Evolutionary conservation across 1,284 basidiomycete genomes (phyloP), one percentile per base, ranked within the genome.

Genomic region (Marasmius oreades): DNA sequence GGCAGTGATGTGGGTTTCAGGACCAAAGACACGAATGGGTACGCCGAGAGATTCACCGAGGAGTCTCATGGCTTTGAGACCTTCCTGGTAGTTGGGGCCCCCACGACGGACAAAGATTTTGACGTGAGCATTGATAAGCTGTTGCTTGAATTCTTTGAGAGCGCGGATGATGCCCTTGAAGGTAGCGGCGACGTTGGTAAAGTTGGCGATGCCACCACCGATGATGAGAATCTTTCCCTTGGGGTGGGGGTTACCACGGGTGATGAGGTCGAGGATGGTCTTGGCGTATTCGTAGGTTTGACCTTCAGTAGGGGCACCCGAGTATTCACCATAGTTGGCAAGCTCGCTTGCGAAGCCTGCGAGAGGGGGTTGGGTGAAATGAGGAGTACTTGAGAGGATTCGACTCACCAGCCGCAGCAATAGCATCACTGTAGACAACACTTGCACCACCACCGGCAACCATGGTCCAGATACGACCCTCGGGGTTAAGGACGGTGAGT

Each of bases 111-210:
- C 94, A 71, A 93, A 99, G 74, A 97, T 96, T 74, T 85, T 88
- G 73, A 96, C 93, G 60, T 85, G 77, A 78, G 96, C 93, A 53
- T 80, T 78, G 69, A 92, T 89, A 62, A 97, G 84, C 54, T 86
- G 86, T 55, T 84, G 77, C 80, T 95, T 93, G 85, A 86, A 95
- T 76, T 95, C 91, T 81, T 97, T 92, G 66, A 99, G 82, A 20
- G 96, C 96, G 59, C 88, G 92, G 73, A 99, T 98, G 81, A 98
- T 99, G 58, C 96, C 96, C 84, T 98, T 98, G 90, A 99, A 99
- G 62, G 96, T 99, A 16, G 96, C 90, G 42, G 96, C 96, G 65
- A 99, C 95, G 73, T 99, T 98, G 71, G 95, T 98, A 78, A 99
- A 99, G 87, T 99, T 99, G 79, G 96, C 96, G 64, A 98, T 98